These are phyloP conservation scores for Leptographium wingfieldii DNA, from an alignment of 2,329 filamentous ascomycete species.

Conservation along the genomic window DNA sequence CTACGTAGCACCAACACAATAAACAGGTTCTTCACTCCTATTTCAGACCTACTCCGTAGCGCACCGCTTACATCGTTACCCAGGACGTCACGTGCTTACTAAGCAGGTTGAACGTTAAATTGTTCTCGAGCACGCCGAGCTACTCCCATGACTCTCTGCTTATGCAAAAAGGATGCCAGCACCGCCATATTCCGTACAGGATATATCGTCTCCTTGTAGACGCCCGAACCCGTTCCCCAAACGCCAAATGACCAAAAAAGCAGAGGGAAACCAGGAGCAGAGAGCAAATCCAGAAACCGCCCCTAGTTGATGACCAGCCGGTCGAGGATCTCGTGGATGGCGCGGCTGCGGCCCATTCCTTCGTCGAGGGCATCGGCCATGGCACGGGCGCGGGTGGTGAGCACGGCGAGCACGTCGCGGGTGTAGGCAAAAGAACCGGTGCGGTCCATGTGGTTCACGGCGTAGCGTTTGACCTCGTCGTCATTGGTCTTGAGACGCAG, in stretches of 20 bases:
- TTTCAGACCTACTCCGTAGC: no score
- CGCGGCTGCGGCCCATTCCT: constrained; percentile 40
- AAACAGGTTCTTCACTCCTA: no score
- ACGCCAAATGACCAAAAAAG: not conserved
- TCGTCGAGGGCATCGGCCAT: constrained; percentile 54
- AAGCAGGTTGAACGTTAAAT: no score
- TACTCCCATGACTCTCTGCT: no score
- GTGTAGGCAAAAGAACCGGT: constrained; percentile 88
- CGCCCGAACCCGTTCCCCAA: not conserved
- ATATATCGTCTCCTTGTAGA: not conserved
- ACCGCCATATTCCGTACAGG: not conserved
- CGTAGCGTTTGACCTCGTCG: constrained; percentile 81
- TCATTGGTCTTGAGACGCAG: constrained; percentile 80
- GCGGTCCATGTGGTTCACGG: constrained; percentile 78
- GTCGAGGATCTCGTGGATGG: constrained; percentile 55
- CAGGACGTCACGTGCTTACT: no score
- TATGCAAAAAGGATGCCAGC: not conserved
- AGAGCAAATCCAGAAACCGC: not conserved
- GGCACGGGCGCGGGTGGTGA: constrained; percentile 50
- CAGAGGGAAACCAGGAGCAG: no score
- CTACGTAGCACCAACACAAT: no score
- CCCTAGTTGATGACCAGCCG: constrained; percentile 39
- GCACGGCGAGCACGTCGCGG: constrained; percentile 48
- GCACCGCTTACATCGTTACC: no score
- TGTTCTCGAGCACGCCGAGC: no score